Base-by-base conservation (phyloP, 148 eudicot genomes). In the Salicornia ramosissima region DNA sequence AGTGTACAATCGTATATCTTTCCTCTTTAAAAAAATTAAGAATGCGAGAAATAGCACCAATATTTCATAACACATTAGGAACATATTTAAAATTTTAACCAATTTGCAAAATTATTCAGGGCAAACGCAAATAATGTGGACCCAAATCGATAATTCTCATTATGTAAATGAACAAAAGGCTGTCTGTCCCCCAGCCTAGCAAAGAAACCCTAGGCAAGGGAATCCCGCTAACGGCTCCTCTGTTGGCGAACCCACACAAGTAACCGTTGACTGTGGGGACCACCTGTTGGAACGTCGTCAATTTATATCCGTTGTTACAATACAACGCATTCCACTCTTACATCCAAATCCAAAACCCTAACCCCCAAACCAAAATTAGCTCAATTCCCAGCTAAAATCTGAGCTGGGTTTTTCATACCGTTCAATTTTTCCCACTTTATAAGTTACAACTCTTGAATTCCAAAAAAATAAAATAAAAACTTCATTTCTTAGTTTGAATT, bases 281-380 rank as follows among this genome's bases (percentile, higher is more conserved):
- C 69, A 57, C 72, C 49, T 65, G 7, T 71, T 42, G 10, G 6
- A 47, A 65, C 70, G 58, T 74, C 68, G 34, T 45, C 65, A 71
- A 18, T 47, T 71, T 75, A 81, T 81, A 68, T 81, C 75, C 77
- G 82, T 82, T 82, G n/a, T n/a, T n/a, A n/a, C n/a, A n/a, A 36
- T 36, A 53, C 39, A 49, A 56, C 49, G 21, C 15, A 18, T 19
- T 10, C 55, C 56, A 51, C 19, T 46, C 33, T 62, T 50, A 18
- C 46, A 51, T 39, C 49, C 68, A 50, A 24, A 54, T 71, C 65
- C 29, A 67, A 50, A 52, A 43, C 71, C 33, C 22, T 18, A 30
- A 33, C 51, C 68, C 10, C 54, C 29, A 34, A 19, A 18, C 40
- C 66, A 50, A 49, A 33, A 25, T 16, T 58, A 59, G 46, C 59